Evolutionary conservation across 768 basidiomycete species (phyloP), one percentile per base, ranked within the genome.

Genomic region (Dictyophora rubrovolvata): DNA sequence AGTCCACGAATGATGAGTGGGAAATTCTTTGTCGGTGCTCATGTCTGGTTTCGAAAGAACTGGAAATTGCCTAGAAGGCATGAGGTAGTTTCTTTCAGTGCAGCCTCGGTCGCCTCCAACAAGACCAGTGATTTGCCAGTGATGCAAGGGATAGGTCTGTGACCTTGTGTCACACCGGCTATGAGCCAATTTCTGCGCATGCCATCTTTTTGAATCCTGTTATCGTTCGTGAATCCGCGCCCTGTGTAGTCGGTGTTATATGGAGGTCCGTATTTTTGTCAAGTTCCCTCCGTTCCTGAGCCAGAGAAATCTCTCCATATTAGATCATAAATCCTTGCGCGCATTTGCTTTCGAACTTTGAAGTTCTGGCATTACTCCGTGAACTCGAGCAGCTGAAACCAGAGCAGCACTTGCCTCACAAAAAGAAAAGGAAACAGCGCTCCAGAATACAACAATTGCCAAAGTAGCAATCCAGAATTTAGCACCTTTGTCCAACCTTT

Each of bases 341-440:
- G 16, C 83, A 89, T n/a, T 81, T 95, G 55, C 79, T 97, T 16
- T 87, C 91, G 34, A 95, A 96, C 71, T 82, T 77, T 65, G 94
- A 97, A 70, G 93, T 96, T 61, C 74, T 94, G 50, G 66, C 78
- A 17, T 79, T 93, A 56, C 79, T 96, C 54, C 80, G 83, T 28
- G 81, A 87, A 57, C 84, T 90, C 46, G 87, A 93, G 68, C 74
- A 47, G 75, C 82, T 0, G 82, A 84, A 37, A 77, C 85, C 49
- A 87, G 85, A 67, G 79, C 84, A 4, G 85, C 86, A 0, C 66
- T 85, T 0, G 81, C 86, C 60, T 77, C 86, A 58, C 88, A 89
- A 70, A 89, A 89, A 65, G 86, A 87, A 65, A 87, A 89, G 62
- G 85, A 86, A 60, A 70, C 75, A 0, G 68, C 79, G 4, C 77